Evolutionary conservation across 331 rosid species (phyloP), one percentile per base, ranked within the genome.

Genomic region (Arachis monticola): DNA sequence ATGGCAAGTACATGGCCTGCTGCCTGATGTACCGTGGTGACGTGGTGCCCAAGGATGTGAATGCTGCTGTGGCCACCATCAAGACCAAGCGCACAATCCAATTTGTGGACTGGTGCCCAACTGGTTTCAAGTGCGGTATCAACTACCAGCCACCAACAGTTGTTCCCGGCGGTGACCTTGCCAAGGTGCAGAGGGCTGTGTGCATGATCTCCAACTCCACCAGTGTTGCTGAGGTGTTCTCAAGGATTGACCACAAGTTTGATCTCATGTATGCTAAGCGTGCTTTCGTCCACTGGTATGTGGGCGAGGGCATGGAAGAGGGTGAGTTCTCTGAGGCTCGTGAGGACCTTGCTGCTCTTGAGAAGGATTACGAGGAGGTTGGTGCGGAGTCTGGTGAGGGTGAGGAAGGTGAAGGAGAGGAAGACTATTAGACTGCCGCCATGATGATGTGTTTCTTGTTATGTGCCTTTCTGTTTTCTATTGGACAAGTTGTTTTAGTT

Each of bases 251-350:
- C 62, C 88, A 82, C 60, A 90, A 90, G 83, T 90, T 90, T 51
- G 96, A 90, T 79, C 81, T 90, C 3, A 90, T 90, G 96, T 90
- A 90, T 42, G 96, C 96, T 8, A 90, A 90, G 83, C 88, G 96
- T 51, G 96, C 96, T 22, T 90, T 90, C 13, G 96, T 90, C 64
- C 96, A 90, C 65, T 90, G 96, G 96, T 90, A 90, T 40, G 96
- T 90, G 1, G 92, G 96, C 69, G 96, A 90, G 84, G 96, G 96
- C 1, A 90, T 90, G 96, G 96, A 90, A 80, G 96, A 90, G 79
- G 96, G 96, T 47, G 96, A 90, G 74, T 90, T 90, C 85, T 90
- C 96, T 0, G 96, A 90, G 87, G 96, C 96, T 31, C 92, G 96
- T 10, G 92, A 90, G 87, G 96, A 90, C 70, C 92, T 90, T 8